Evolutionary conservation across 2,329 filamentous ascomycete genomes (phyloP), one percentile per base, ranked within the genome.

Genomic region (Colletotrichum orbiculare): DNA sequence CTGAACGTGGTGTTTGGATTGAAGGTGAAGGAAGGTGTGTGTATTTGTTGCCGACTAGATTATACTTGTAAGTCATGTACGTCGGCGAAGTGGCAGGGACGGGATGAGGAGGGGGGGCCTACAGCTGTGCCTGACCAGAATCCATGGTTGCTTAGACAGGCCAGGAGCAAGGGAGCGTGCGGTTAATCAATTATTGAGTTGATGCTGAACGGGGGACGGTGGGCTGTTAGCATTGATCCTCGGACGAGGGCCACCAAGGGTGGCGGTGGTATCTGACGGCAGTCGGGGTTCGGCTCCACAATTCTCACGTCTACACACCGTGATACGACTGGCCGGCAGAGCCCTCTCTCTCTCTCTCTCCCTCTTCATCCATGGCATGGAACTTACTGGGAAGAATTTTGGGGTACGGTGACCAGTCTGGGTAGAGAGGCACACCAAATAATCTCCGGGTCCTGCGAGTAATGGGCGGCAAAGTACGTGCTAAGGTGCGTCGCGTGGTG

Each of bases 51-150:
- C 72, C 75, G 78, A 73, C 82, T 84, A 72, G 65, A 68, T 64
- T 69, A 69, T 75, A 76, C 82, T 75, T 83, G 82, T 73, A 72
- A 66, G 64, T 66, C 64, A 61, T 65, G 54, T 70, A 69, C 66
- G 67, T 66, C 69, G 62, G 55, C 25, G 4, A 68, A 60, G 66
- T 66, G 67, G 42, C 57, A 49, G 60, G 41, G 68, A 53, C 58
- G 41, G 67, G 65, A 69, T 69, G 68, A 69, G 72, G 72, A 69
- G 71, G 69, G 72, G 72, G 69, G 71, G 69, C 84, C 76, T 84
- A 87, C 85, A 85, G 73, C 72, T 84, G 81, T 73, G 80, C 76
- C 71, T 85, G 82, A 72, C 75, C 79, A 68, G 82, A 77, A 72
- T 85, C 81, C 84, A 86, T 86, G 77, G 73, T 25, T 76, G 76